Evolutionary conservation across 306 rosid species (phyloP).

Genomic region (Fragaria vesca): DNA sequence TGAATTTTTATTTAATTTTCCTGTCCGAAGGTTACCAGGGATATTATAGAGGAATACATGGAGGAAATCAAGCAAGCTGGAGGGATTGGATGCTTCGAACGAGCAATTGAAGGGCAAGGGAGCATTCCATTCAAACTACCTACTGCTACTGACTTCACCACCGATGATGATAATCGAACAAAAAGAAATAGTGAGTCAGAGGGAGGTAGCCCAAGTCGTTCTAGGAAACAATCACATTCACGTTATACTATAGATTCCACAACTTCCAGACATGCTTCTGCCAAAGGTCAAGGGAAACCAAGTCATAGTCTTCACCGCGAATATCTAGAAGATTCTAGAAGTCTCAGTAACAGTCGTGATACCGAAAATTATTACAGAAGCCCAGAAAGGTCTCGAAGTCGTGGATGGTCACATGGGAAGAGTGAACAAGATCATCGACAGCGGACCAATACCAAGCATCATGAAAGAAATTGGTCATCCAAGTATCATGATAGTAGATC

Average conservation of each 20-base stretch:
- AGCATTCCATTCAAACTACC: slow-evolving; percentile 32
- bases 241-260: slow-evolving; percentile 26
- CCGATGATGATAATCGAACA: slow-evolving; percentile 34
- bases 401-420: slow-evolving; percentile 33
- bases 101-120: slow-evolving; percentile 39
- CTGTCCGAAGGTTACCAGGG: slow-evolving; percentile 66
- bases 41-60: slow-evolving; percentile 76
- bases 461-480: slow-evolving; percentile 22
- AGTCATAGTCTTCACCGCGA: slow-evolving; percentile 34
- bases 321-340: slow-evolving; percentile 35
- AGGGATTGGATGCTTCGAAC: slow-evolving; percentile 62
- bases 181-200: slow-evolving; percentile 32
- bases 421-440: slow-evolving; percentile 39
- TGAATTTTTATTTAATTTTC: slow-evolving; percentile 12
- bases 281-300: slow-evolving; percentile 34
- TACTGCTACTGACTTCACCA: slow-evolving; percentile 30
- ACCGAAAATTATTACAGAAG: slow-evolving; percentile 43
- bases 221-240: slow-evolving; percentile 37
- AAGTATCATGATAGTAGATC: slow-evolving; percentile 24
- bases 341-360: slow-evolving; percentile 30
- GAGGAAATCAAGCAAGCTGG: slow-evolving; percentile 77
- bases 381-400: slow-evolving; percentile 48
- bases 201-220: slow-evolving; percentile 28
- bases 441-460: slow-evolving; percentile 22
- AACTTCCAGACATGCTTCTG: slow-evolving; percentile 27